phyloP scores from a whole-genome alignment of 768 basidiomycete genomes.

The Mycena capillaripes region DNA sequence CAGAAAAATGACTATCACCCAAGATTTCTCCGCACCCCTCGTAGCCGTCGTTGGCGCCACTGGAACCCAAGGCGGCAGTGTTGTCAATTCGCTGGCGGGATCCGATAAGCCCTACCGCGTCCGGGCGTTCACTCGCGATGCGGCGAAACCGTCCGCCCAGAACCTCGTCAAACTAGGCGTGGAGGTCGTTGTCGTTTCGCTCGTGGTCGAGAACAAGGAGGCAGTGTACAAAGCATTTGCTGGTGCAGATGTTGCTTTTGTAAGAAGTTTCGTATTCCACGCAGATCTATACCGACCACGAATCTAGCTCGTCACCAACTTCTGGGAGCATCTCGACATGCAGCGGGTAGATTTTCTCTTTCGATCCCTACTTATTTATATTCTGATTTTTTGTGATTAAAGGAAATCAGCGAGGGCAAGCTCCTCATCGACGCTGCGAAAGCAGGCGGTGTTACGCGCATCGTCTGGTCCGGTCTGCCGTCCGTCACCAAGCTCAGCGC shows the following conservation, averaged over 20 bases:
- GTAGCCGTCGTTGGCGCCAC: slow-evolving; percentile 23
- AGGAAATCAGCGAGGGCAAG: slow-evolving; percentile 23
- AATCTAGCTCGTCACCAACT: background rate
- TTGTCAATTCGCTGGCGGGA: slow-evolving; percentile 8
- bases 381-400: background rate
- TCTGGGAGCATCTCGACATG: background rate
- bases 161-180: background rate
- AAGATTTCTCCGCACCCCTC: slow-evolving; percentile 13
- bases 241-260: slow-evolving; percentile 21
- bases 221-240: slow-evolving; percentile 10
- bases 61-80: slow-evolving; percentile 26
- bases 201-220: slow-evolving; percentile 12
- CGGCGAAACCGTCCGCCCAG: slow-evolving; percentile 4
- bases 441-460: slow-evolving; percentile 5
- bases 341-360: background rate
- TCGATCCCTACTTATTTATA: background rate
- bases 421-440: slow-evolving; percentile 28
- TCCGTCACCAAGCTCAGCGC: background rate
- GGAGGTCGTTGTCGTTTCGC: slow-evolving; percentile 12
- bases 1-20: slow-evolving; percentile 19
- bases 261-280: background rate
- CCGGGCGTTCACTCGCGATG: slow-evolving; percentile 20
- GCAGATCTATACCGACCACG: background rate
- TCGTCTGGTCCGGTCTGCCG: slow-evolving; percentile 25
- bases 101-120: slow-evolving; percentile 25